Evolutionary conservation across 179 eudicot genomes (phyloP).

Genomic region (Beta macrorhiza): DNA sequence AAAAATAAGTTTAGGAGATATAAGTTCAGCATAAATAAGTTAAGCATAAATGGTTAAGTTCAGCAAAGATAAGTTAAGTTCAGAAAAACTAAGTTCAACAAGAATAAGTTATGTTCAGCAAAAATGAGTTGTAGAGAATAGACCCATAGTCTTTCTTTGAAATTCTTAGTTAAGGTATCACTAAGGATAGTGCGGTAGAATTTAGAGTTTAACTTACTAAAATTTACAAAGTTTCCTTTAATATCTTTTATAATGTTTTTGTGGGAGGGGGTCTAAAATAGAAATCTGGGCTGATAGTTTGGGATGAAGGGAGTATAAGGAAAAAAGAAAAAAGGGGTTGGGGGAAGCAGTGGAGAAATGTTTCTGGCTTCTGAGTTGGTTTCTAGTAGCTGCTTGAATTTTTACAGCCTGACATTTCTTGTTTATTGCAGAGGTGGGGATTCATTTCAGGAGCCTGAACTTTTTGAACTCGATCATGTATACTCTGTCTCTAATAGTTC

Average conservation of each 20-base stretch:
- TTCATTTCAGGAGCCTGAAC: constrained; percentile 77
- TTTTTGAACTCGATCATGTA: constrained; percentile 87
- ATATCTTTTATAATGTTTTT: no score
- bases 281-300: not conserved
- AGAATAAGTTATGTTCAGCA: no score
- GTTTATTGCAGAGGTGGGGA: constrained; percentile 47
- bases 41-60: no score
- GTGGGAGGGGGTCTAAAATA: not conserved
- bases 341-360: not conserved
- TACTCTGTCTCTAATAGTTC: constrained; percentile 59
- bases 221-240: not conserved
- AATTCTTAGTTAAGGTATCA: not conserved
- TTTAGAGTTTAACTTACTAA: not conserved
- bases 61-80: no score
- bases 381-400: not conserved
- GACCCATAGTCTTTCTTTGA: no score
- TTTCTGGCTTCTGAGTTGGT: not conserved
- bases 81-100: no score
- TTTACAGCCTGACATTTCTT: constrained; percentile 2
- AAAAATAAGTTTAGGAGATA: no score
- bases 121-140: no score
- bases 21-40: no score
- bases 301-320: not conserved
- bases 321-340: not conserved
- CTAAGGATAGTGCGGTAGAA: not conserved